Conservation (phyloP, 805 yeast genomes). For the Grigorovia jiainica region DNA sequence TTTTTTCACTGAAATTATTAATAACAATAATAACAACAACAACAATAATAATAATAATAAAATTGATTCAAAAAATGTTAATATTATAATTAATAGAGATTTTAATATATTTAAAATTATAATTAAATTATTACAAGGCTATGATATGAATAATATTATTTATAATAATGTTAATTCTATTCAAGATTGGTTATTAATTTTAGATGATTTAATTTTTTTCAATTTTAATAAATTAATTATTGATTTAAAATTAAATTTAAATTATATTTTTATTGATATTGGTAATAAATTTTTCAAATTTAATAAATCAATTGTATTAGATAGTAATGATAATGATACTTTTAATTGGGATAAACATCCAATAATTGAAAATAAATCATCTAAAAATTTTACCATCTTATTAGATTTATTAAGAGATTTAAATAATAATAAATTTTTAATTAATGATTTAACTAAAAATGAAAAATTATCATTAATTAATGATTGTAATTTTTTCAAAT, state of each 20-base stretch:
- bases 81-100: constrained; percentile 33
- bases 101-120: constrained; percentile 58
- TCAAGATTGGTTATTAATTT: constrained; percentile 32
- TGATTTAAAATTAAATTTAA: constrained; percentile 29
- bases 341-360: constrained; percentile 26
- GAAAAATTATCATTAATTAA: constrained; percentile 41
- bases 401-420: constrained; percentile 41
- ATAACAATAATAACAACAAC: not conserved
- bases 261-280: constrained; percentile 41
- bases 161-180: constrained; percentile 29
- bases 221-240: constrained; percentile 46
- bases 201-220: constrained; percentile 64
- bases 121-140: constrained; percentile 68
- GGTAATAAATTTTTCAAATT: constrained; percentile 54
- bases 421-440: too few species aligned
- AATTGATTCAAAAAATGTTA: not conserved
- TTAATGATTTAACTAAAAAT: too few species aligned
- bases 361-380: constrained; percentile 43
- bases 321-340: not conserved
- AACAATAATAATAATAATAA: too few species aligned
- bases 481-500: constrained; percentile 71
- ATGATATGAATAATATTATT: constrained; percentile 42
- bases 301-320: constrained; percentile 28
- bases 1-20: not conserved
- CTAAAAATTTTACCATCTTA: constrained; percentile 44